Evolutionary conservation across 306 rosid species (phyloP).

Genomic region (Cercis canadensis): DNA sequence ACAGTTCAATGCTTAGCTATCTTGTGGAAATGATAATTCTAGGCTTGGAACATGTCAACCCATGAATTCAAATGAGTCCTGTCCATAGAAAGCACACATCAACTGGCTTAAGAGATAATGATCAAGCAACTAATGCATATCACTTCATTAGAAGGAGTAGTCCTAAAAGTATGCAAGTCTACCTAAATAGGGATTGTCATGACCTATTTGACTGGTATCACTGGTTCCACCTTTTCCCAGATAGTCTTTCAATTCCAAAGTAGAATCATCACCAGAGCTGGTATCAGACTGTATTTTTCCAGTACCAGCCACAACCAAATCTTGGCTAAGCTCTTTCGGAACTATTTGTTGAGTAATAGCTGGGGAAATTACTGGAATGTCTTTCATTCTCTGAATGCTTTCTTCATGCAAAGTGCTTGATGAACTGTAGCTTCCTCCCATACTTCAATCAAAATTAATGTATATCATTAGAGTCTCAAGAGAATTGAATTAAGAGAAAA

Average conservation of each 20-base stretch:
- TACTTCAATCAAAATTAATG: conserved; percentile 46
- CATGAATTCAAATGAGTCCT: conserved; percentile 7
- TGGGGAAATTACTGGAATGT: conserved; percentile 47
- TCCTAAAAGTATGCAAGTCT: conserved; percentile 38
- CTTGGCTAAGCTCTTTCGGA: conserved; percentile 51
- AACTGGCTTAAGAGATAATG: conserved; percentile 27
- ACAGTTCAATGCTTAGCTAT: conserved; percentile 26
- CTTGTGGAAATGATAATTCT: conserved; percentile 8
- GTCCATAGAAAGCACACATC: conserved; percentile 15
- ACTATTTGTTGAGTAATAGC: conserved; percentile 41
- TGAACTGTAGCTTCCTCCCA: conserved; percentile 55
- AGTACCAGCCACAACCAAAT: conserved; percentile 47
- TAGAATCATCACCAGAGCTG: conserved; percentile 45
- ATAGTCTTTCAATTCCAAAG: conserved; percentile 42
- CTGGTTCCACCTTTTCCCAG: conserved; percentile 47
- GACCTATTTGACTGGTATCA: conserved; percentile 52
- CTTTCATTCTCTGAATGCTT: conserved; percentile 46
- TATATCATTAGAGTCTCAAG: background rate
- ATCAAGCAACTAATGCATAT: conserved; percentile 27
- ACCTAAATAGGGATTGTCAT: conserved; percentile 48
- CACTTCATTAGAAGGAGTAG: conserved; percentile 29
- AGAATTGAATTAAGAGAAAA: conserved; percentile 2
- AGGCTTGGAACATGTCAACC: conserved; percentile 11
- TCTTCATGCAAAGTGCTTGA: conserved; percentile 62
- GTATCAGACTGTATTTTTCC: conserved; percentile 49